Base-by-base conservation (phyloP, 345 rosid genomes). In the Erucastrum elatum region DNA sequence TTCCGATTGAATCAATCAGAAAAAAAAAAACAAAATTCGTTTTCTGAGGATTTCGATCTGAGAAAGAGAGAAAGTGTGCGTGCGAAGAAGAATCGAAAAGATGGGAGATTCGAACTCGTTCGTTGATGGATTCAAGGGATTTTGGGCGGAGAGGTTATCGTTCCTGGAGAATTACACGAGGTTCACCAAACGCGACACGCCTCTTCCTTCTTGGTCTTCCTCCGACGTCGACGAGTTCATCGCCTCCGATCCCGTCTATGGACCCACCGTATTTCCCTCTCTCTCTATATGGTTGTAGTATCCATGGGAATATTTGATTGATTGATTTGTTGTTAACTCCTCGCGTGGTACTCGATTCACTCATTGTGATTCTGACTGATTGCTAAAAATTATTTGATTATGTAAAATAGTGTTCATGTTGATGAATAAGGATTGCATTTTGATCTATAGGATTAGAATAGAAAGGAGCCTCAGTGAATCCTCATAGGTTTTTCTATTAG, bases 201-300 rank as follows among this genome's bases (percentile, higher is more conserved):
- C 96, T 31, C 91, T 89, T 49, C 94, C 95, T 53, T 77, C 90
- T 34, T 94, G 98, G 98, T 91, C 98, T 27, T 70, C 84, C 74
- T 84, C 95, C 35, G 99, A 94, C 73, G 92, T 92, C 46, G 85
- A 90, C 0, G 88, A 88, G 2, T 94, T 94, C 87, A 89, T 94
- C 8, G 94, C 94, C 60, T 85, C 96, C 49, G 99, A 94, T 89
- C 92, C 94, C 13, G 76, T 85, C 37, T 85, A 91, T 68, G 99
- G 98, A 81, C 91, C 96, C 78, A 63, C 85, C 59, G 99, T 94
- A 90, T 49, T 4, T 34, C 41, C 56, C 65, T 5, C 73, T 51
- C 68, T 27, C 9, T 64, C 37, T 72, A 27, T 70, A 7, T 78
- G 25, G 21, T 15, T 25, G 59, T 51, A n/a, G 6, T 13, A 25